Evolutionary conservation across 345 rosid genomes (phyloP).

Genomic region (Eucalyptus erythrocorys): DNA sequence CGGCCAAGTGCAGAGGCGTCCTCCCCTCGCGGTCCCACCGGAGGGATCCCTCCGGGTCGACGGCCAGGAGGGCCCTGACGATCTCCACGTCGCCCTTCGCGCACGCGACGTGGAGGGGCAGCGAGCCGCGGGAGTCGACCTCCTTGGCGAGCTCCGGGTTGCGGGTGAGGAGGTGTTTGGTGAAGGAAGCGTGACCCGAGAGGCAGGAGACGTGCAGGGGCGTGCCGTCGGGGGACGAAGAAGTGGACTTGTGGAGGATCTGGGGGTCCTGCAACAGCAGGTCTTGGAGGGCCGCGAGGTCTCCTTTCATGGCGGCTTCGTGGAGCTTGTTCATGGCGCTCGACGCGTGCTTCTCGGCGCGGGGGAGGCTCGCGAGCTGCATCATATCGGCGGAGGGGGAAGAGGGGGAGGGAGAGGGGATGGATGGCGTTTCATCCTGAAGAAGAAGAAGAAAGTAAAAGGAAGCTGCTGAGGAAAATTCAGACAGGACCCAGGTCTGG

Average conservation of each 20-base stretch:
- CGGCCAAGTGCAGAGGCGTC: slow-evolving; percentile 8
- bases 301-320: background rate
- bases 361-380: background rate
- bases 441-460: background rate
- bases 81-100: slow-evolving; percentile 7
- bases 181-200: slow-evolving; percentile 2
- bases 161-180: background rate
- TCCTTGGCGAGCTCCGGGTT: background rate
- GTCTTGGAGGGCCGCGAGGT: background rate
- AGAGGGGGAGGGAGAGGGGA: background rate
- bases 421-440: background rate
- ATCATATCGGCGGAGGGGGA: background rate
- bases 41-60: background rate
- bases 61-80: background rate
- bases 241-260: background rate
- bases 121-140: background rate
- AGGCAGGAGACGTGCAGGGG: background rate
- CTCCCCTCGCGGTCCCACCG: slow-evolving; percentile 7
- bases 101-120: slow-evolving; percentile 9
- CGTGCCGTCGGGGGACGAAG: background rate
- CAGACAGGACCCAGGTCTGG: background rate
- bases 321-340: background rate
- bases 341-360: background rate
- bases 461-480: background rate
- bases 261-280: background rate